Percentiles rank a stretch among this genome's conserved stretches.
phyloP scores from a whole-genome alignment of 2,329 filamentous ascomycete genomes.

The Chaetoscypha palmicola region DNA sequence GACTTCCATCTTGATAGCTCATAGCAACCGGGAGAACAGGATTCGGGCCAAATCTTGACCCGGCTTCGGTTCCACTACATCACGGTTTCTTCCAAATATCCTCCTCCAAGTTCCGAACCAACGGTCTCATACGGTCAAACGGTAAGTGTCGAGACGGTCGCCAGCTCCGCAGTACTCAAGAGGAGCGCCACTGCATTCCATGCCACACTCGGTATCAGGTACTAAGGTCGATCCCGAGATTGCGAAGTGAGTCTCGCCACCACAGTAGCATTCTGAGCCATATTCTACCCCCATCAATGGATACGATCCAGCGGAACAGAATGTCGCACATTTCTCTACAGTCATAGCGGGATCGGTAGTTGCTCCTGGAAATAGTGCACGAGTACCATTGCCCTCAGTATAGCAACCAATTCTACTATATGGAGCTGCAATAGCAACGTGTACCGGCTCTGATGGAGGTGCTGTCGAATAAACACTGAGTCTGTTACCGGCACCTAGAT shows the following conservation, averaged over 20 bases:
- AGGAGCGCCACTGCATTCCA: constrained; percentile 22
- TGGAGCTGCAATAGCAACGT: constrained; percentile 1
- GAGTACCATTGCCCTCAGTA: constrained; percentile 24
- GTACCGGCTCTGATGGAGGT: constrained; percentile 5
- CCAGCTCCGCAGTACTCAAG: constrained; percentile 26
- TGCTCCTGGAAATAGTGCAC: constrained; percentile 34
- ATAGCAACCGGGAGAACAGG: background rate
- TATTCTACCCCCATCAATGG: constrained; percentile 40
- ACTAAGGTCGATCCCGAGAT: constrained; percentile 10
- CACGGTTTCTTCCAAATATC: no score
- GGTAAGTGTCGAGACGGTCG: constrained; percentile 21
- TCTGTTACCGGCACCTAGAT: constrained; percentile 16
- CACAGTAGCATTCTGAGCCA: constrained; percentile 36
- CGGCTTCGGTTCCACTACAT: no score
- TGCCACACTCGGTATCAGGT: constrained; percentile 19
- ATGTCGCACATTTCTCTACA: constrained; percentile 15
- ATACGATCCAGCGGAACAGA: constrained; percentile 23
- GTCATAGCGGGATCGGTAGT: constrained; percentile 10
- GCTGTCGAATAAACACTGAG: constrained; percentile 19
- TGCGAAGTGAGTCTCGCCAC: constrained; percentile 5
- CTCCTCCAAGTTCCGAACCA: no score
- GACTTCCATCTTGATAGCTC: background rate
- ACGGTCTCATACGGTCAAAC: background rate
- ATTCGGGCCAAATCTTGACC: background rate
- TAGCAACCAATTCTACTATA: constrained; percentile 13